Base-by-base conservation (phyloP, 1,284 basidiomycete species). In the Pseudozyma sp. region DNA sequence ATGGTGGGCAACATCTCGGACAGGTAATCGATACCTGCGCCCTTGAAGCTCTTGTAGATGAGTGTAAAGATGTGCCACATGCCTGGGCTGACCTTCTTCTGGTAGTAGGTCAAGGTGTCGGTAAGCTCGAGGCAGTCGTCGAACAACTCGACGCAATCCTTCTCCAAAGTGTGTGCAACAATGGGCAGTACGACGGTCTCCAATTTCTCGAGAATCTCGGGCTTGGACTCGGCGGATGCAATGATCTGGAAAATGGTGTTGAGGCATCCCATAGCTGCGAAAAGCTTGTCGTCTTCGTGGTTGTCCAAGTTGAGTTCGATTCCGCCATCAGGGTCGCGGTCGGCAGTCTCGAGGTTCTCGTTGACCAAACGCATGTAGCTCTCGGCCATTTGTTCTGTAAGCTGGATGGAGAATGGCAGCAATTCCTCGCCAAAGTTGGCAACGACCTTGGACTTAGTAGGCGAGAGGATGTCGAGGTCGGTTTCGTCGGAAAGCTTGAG, bases 61-160 rank as follows among this genome's bases (percentile, higher is more conserved):
- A 91, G 86, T 83, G 93, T 92, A 73, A 94, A 93, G 43, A 95
- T 88, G 12, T 90, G 90, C 94, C 94, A 96, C 91, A 95, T 92
- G 73, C 88, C 89, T 0, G 91, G 90, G 39, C 92, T 90, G 77
- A 96, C 91, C 59, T 88, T 86, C 77, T 90, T 90, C 67, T 92
- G 88, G 85, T 91, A 93, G 88, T 93, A 96, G 1, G 93, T 94
- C 57, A 95, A 86, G 67, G 88, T 91, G 82, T 96, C 94, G 52
- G 93, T 90, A 42, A 96, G 87, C 75, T 95, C 93, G 80, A 92
- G 93, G 87, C 92, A 90, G 83, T 93, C 92, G 86, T 95, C 93
- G 82, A 93, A 92, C 40, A 95, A 87, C 82, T 96, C 50, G 49
- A 86, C 79, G 43, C 85, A 78, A 47, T 85, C 79, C 53, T 86